These are phyloP conservation scores for Thalassiosira hispida DNA, from an alignment of 352 stramenopile species.

Conservation along the genomic window DNA sequence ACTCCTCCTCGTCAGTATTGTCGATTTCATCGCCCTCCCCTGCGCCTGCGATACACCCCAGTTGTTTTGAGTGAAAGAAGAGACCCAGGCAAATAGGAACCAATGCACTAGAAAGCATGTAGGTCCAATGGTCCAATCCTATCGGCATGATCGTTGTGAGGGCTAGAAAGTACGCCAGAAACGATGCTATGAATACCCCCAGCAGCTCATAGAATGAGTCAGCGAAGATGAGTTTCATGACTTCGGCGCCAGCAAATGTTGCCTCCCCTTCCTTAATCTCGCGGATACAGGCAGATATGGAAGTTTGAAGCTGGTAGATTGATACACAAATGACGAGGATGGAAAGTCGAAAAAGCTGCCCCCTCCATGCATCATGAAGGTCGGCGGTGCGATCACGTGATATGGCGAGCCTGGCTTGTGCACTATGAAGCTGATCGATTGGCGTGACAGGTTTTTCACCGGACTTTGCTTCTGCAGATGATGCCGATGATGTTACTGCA, in stretches of 20 bases:
- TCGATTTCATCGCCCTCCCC: not conserved
- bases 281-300: conserved; percentile 43
- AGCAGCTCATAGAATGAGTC: conserved; percentile 50
- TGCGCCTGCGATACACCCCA: conserved; percentile 18
- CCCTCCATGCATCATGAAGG: conserved; percentile 43
- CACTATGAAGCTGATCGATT: conserved; percentile 45
- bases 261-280: conserved; percentile 43
- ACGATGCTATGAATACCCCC: conserved; percentile 29
- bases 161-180: conserved; percentile 46
- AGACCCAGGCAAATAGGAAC: conserved; percentile 50
- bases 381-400: conserved; percentile 54
- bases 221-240: conserved; percentile 31
- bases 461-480: not conserved
- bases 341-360: conserved; percentile 42
- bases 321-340: conserved; percentile 38
- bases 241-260: conserved; percentile 28
- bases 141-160: conserved; percentile 1
- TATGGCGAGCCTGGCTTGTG: conserved; percentile 38
- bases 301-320: conserved; percentile 43
- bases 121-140: conserved; percentile 37
- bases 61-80: conserved; percentile 44
- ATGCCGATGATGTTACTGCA: not conserved
- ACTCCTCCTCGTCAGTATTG: not conserved
- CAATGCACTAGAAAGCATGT: conserved; percentile 50
- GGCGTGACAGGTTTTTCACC: conserved; percentile 13